Percentiles rank a stretch among this genome's conserved stretches.
Evolutionary conservation across 2,329 filamentous ascomycete species (phyloP).

Genomic region (Penicillium olsonii): DNA sequence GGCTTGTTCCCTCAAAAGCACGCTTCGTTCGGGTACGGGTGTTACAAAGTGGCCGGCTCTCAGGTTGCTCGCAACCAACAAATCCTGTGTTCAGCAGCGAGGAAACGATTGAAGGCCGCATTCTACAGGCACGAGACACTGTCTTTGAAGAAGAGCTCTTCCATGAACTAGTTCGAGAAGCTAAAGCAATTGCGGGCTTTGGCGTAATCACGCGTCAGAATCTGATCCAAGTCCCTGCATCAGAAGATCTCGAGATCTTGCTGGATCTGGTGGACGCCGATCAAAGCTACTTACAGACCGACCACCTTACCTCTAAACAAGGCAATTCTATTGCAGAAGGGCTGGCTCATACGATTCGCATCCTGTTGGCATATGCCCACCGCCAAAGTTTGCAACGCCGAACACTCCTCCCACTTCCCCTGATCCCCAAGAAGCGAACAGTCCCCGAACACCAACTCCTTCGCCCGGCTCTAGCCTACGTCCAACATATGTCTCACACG

Average conservation of each 20-base stretch:
- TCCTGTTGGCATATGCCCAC: conserved; percentile 79
- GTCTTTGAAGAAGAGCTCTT: conserved; percentile 73
- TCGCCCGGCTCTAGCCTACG: conserved; percentile 57
- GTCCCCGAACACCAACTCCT: conserved; percentile 59
- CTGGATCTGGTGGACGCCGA: conserved; percentile 68
- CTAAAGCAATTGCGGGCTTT: conserved; percentile 69
- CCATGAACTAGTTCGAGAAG: conserved; percentile 83
- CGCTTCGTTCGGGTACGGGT: conserved; percentile 69
- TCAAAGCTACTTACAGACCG: conserved; percentile 30
- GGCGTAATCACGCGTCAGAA: conserved; percentile 66
- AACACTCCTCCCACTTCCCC: conserved; percentile 62
- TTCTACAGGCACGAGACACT: conserved; percentile 49
- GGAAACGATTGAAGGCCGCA: conserved; percentile 39
- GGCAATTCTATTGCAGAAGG: conserved; percentile 60
- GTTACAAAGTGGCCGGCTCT: conserved; percentile 57
- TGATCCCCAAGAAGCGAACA: conserved; percentile 53
- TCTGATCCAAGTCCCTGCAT: conserved; percentile 58
- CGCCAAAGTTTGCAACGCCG: conserved; percentile 68
- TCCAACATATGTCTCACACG: conserved; percentile 51
- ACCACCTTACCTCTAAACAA: conserved; percentile 26
- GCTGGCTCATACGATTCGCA: conserved; percentile 67
- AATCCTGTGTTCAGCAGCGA: conserved; percentile 17
- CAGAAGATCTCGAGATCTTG: conserved; percentile 59
- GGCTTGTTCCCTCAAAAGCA: conserved; percentile 49
- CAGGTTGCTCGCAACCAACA: conserved; percentile 53